phyloP scores from a whole-genome alignment of 768 basidiomycete genomes.

The Lentinula raphanica region DNA sequence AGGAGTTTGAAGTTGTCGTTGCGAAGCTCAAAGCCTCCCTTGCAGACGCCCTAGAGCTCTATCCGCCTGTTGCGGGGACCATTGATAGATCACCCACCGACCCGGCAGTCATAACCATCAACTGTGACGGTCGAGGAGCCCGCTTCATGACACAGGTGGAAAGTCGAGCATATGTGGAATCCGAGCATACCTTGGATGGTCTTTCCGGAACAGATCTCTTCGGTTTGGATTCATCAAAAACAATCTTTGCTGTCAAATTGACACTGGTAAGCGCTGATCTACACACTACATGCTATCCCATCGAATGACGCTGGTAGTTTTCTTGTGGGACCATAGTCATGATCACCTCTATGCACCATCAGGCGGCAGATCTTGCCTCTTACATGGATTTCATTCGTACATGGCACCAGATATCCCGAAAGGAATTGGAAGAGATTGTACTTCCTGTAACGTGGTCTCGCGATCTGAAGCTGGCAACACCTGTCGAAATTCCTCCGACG shows the following conservation, averaged over 20 bases:
- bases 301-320: background rate
- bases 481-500: background rate
- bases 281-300: background rate
- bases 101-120: background rate
- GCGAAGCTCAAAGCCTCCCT: background rate
- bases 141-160: background rate
- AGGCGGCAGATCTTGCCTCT: background rate
- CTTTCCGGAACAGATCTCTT: background rate
- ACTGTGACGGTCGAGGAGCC: slow-evolving; percentile 3
- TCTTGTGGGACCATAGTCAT: slow-evolving; percentile 3
- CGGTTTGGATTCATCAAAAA: background rate
- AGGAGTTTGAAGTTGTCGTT: background rate
- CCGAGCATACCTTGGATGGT: background rate
- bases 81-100: background rate
- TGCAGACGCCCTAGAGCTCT: slow-evolving; percentile 2
- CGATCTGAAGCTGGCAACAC: background rate
- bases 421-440: background rate
- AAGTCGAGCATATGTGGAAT: background rate
- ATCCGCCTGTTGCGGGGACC: slow-evolving; percentile 1
- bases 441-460: background rate
- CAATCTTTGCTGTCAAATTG: background rate
- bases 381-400: background rate
- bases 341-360: background rate
- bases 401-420: background rate
- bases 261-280: background rate